phyloP scores from a whole-genome alignment of 257 asterid genomes.

The Catharanthus roseus region DNA sequence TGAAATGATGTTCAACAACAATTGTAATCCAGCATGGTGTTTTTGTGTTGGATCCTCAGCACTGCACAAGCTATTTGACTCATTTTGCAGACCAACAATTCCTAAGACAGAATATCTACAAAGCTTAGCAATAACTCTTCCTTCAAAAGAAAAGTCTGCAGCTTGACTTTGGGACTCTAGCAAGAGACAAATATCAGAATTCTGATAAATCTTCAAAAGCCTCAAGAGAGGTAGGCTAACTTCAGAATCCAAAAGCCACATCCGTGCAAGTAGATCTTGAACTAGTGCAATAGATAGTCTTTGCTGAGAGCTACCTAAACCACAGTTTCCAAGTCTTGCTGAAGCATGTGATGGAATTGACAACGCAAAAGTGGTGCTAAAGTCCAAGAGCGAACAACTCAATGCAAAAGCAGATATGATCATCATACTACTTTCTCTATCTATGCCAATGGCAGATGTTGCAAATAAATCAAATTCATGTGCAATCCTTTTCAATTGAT shows the following conservation, averaged over 20 bases:
- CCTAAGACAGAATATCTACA: slow-evolving; percentile 47
- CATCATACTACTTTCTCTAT: slow-evolving; percentile 46
- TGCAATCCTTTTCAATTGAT: slow-evolving; percentile 47
- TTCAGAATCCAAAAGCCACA: slow-evolving; percentile 36
- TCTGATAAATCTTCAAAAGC: slow-evolving; percentile 43
- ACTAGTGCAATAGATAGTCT: slow-evolving; percentile 35
- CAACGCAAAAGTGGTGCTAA: slow-evolving; percentile 54
- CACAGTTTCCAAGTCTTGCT: slow-evolving; percentile 17
- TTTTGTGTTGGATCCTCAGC: slow-evolving; percentile 22
- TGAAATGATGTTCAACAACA: slow-evolving; percentile 44
- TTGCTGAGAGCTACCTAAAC: slow-evolving; percentile 27
- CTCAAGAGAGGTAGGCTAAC: slow-evolving; percentile 37
- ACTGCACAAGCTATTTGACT: slow-evolving; percentile 20
- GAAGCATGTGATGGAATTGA: slow-evolving; percentile 33
- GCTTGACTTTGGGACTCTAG: slow-evolving; percentile 31
- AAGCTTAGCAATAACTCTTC: slow-evolving; percentile 39
- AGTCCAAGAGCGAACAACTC: slow-evolving; percentile 82
- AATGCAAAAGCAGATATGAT: slow-evolving; percentile 56
- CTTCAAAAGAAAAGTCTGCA: slow-evolving; percentile 32
- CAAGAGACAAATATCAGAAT: slow-evolving; percentile 24
- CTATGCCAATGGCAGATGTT: slow-evolving; percentile 54
- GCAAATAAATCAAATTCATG: slow-evolving; percentile 61
- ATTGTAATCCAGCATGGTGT: slow-evolving; percentile 32
- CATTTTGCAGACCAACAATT: slow-evolving; percentile 41
- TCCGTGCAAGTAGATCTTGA: slow-evolving; percentile 57